Percentiles rank a stretch among this genome's conserved stretches.
Conservation (phyloP, 108 stramenopile species). For the Cylindrotheca closterium region DNA sequence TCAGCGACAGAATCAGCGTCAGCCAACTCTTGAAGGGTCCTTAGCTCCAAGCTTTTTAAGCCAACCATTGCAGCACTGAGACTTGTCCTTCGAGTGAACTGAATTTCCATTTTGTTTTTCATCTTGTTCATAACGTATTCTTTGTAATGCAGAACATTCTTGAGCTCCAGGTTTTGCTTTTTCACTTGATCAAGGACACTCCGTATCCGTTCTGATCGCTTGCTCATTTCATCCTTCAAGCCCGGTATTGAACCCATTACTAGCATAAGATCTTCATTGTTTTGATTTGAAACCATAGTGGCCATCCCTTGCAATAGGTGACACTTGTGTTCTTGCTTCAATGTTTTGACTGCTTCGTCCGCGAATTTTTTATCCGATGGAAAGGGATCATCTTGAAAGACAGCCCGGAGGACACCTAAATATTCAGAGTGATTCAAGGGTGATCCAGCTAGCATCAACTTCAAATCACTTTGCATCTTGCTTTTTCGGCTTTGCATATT, state of each 20-base stretch:
- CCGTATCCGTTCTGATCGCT: neutral
- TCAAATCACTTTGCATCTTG: neutral
- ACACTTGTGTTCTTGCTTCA: neutral
- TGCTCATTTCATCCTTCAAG: neutral
- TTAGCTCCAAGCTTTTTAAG: neutral
- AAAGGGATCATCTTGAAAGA: neutral
- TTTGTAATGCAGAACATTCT: neutral
- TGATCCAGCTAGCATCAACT: neutral
- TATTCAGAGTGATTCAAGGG: neutral
- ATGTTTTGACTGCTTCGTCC: neutral
- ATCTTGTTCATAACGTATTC: neutral
- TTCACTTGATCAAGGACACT: neutral
- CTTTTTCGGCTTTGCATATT: neutral
- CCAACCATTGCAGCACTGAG: neutral
- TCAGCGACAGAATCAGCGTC: no score
- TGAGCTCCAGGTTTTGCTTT: neutral
- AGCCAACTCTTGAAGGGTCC: no score
- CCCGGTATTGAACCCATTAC: neutral
- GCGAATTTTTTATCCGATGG: neutral
- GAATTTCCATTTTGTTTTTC: neutral
- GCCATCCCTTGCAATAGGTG: neutral
- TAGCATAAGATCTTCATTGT: neutral
- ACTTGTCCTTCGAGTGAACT: neutral
- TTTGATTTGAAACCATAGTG: neutral
- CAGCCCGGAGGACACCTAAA: neutral